phyloP scores from a whole-genome alignment of 1,139 yeast species.

The Geotrichum reessii region DNA sequence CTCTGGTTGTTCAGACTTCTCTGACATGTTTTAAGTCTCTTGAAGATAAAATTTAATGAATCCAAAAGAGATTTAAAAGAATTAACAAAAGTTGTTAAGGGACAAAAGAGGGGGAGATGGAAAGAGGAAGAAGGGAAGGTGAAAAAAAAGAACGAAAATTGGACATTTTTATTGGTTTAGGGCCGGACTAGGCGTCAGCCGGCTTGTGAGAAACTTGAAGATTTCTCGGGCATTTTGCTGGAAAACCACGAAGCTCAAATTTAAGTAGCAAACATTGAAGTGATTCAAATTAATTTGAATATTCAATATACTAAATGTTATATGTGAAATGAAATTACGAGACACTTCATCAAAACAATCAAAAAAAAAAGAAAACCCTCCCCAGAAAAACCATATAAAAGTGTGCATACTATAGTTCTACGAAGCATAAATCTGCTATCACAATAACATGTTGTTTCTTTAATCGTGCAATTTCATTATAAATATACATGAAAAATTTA shows the following conservation, averaged over 20 bases:
- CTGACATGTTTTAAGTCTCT: conserved; percentile 6
- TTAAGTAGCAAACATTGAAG: background rate
- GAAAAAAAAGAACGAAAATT: background rate
- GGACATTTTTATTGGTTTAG: conserved; percentile 9
- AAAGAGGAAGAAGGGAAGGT: background rate
- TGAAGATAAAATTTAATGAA: background rate
- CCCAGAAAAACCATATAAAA: no score
- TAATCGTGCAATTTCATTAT: background rate
- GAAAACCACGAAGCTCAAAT: background rate
- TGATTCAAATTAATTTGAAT: background rate
- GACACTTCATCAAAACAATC: no score
- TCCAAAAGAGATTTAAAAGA: background rate
- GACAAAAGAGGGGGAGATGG: background rate
- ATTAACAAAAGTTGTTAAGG: background rate
- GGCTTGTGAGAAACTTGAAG: conserved; percentile 1
- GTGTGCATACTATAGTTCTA: background rate
- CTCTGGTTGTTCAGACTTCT: conserved; percentile 13
- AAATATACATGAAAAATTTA: background rate
- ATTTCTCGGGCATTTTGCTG: background rate
- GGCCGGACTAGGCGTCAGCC: background rate
- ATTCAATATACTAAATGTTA: no score
- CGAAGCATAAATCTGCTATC: background rate
- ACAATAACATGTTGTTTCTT: background rate
- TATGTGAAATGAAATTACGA: no score
- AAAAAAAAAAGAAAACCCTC: no score